Conservation (phyloP, 108 stramenopile genomes). For the Cyclotella distinguenda region DNA sequence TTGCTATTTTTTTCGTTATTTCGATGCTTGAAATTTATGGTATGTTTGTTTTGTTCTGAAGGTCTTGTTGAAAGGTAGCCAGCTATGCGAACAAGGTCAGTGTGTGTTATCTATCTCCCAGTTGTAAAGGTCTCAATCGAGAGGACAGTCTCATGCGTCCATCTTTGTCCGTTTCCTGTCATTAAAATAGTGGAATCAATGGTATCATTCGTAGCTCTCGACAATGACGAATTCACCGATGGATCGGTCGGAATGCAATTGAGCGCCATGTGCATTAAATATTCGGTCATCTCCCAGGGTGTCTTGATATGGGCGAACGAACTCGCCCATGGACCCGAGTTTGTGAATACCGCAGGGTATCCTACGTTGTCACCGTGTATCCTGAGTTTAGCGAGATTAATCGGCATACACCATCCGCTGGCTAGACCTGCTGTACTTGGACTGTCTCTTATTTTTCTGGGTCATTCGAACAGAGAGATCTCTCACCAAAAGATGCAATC, state of each 20-base stretch:
- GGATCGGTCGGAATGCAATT: slow-evolving; percentile 66
- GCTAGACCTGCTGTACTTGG: slow-evolving; percentile 57
- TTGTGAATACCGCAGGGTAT: slow-evolving; percentile 72
- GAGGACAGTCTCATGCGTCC: background rate
- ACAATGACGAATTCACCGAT: slow-evolving; percentile 22
- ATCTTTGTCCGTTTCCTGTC: background rate
- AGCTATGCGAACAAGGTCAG: slow-evolving; percentile 66
- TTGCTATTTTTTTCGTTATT: background rate
- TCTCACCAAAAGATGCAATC: slow-evolving; percentile 81
- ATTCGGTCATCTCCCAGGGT: slow-evolving; percentile 69
- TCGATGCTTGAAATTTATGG: background rate
- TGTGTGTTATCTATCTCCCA: background rate
- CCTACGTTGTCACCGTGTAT: slow-evolving; percentile 77
- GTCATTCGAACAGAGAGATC: slow-evolving; percentile 78
- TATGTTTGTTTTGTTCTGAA: background rate
- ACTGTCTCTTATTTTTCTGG: slow-evolving; percentile 67
- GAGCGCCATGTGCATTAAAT: slow-evolving; percentile 62
- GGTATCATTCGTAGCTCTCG: slow-evolving; percentile 77
- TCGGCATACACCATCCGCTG: slow-evolving; percentile 70
- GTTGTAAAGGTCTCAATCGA: too few relatives aligned
- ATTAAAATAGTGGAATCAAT: slow-evolving; percentile 57
- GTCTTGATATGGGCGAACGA: slow-evolving; percentile 81
- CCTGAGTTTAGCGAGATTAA: slow-evolving; percentile 64
- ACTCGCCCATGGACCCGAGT: slow-evolving; percentile 60
- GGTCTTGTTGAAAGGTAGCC: slow-evolving; percentile 51